Conservation (phyloP, 75 land plant genomes). For the Cupressus sempervirens region DNA sequence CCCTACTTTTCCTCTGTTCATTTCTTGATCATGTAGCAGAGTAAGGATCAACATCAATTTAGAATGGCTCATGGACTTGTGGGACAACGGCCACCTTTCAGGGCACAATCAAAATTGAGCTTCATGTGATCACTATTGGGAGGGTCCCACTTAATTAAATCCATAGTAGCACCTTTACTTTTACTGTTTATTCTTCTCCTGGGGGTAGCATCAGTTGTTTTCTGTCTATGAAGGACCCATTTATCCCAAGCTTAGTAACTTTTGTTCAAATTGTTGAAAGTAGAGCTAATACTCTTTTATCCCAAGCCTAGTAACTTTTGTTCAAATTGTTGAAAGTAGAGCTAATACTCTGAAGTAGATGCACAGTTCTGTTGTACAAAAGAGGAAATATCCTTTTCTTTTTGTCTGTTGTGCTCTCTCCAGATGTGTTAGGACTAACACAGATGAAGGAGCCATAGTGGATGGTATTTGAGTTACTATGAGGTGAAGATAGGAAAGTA, state of each 20-base stretch:
- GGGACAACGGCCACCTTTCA: background rate
- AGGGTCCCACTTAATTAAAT: background rate
- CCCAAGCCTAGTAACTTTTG: background rate
- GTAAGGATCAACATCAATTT: background rate
- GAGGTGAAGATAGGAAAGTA: background rate
- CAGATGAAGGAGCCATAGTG: background rate
- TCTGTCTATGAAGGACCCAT: background rate
- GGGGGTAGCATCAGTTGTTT: too few relatives aligned
- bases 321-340: background rate
- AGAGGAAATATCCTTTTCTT: background rate
- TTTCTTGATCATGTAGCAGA: background rate
- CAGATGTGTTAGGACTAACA: background rate
- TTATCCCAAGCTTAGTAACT: background rate
- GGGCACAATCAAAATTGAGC: background rate
- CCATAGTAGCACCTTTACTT: background rate
- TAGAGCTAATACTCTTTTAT: background rate
- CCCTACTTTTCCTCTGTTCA: background rate
- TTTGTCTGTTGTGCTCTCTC: background rate
- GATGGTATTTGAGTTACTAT: background rate
- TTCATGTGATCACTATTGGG: background rate
- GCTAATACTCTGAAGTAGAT: background rate
- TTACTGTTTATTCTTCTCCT: background rate
- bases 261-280: background rate
- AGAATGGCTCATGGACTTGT: background rate
- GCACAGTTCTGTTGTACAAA: background rate